A percentile compares a stretch with the other conserved stretches of the same genome.
Conservation (phyloP, 2,329 filamentous ascomycete genomes). For the Penicillium glabrum region DNA sequence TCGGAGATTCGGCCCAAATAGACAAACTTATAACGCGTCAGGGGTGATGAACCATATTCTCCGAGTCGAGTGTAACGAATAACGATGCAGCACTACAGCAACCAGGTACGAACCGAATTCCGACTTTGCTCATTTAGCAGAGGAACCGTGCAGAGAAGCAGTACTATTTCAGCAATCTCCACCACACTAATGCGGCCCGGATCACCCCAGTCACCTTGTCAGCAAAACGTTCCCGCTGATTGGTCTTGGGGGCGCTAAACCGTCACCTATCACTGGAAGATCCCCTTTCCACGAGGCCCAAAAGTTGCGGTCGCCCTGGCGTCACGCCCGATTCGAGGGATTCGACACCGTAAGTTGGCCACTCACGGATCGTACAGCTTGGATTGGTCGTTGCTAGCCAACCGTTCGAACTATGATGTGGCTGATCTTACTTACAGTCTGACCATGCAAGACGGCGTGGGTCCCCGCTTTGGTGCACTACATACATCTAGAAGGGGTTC, state of each 20-base stretch:
- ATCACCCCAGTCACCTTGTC: constrained; percentile 19
- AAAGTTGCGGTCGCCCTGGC: constrained; percentile 4
- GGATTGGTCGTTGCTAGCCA: constrained; percentile 11
- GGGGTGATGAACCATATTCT: not conserved
- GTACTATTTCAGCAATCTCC: constrained; percentile 1
- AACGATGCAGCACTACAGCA: not conserved
- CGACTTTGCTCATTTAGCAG: not conserved
- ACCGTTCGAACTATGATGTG: constrained; percentile 4
- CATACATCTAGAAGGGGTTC: constrained; percentile 15
- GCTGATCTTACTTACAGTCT: constrained; percentile 13
- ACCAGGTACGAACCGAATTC: not conserved
- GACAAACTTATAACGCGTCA: not conserved
- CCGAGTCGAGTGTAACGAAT: not conserved
- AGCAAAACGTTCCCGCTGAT: constrained; percentile 11
- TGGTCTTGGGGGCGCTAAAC: constrained; percentile 18
- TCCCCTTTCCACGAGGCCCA: not conserved
- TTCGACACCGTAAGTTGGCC: not conserved
- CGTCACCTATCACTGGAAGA: constrained; percentile 18
- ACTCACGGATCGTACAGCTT: not conserved
- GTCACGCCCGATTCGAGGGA: constrained; percentile 6
- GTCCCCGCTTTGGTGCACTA: constrained; percentile 9
- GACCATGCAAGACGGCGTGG: constrained; percentile 4
- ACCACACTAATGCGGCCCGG: constrained; percentile 24
- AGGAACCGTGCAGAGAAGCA: not conserved
- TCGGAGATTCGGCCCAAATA: not conserved